These are phyloP conservation scores for Paramecium primaurelia DNA, from an alignment of 73 alveolate genomes.

Conservation along the genomic window DNA sequence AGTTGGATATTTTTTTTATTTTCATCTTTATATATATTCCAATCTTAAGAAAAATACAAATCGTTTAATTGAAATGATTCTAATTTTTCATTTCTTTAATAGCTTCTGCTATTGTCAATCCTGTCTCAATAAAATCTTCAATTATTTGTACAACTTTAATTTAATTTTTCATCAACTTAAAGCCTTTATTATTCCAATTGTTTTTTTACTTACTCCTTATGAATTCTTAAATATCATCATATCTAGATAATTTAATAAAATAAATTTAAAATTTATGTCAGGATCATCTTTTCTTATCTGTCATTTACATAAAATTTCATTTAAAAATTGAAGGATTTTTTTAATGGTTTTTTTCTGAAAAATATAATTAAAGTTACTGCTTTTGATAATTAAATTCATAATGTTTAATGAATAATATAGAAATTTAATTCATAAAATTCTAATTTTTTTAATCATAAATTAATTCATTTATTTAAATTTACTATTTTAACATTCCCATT, in stretches of 20 bases:
- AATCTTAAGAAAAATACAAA: conserved; percentile 23
- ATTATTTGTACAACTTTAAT: conserved; percentile 43
- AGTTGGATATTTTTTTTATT: background rate
- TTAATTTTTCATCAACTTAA: conserved; percentile 38
- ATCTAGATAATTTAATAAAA: conserved; percentile 53
- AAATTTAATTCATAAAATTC: background rate
- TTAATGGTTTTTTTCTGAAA: too few species aligned
- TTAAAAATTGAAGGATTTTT: too few species aligned
- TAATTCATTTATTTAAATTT: background rate
- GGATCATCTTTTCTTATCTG: conserved; percentile 50
- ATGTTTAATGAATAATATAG: background rate
- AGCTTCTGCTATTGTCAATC: conserved; percentile 33
- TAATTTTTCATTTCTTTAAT: conserved; percentile 23
- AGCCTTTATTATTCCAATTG: conserved; percentile 51
- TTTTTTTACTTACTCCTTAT: background rate
- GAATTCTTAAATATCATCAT: background rate
- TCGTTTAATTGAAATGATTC: conserved; percentile 25
- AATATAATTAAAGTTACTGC: background rate
- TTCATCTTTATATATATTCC: background rate
- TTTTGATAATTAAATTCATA: background rate
- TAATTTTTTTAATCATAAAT: background rate
- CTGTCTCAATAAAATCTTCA: conserved; percentile 62
- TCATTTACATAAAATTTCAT: conserved; percentile 54
- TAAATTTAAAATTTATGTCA: conserved; percentile 30
- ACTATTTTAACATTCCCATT: background rate